These are phyloP conservation scores for Tetragonia tetragonoides DNA, from an alignment of 148 eudicot species.

Conservation along the genomic window DNA sequence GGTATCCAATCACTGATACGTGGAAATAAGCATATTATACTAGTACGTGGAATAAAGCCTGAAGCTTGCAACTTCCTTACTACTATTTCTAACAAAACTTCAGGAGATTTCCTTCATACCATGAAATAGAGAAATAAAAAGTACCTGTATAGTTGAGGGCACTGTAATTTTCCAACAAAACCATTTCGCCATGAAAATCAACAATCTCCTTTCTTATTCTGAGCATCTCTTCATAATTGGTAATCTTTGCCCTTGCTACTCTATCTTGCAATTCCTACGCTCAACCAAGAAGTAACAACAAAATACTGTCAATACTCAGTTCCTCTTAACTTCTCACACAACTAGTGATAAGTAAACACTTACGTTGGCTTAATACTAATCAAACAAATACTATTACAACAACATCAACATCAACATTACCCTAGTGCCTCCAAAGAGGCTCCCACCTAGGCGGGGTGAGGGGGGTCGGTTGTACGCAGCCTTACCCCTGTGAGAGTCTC, in stretches of 20 bases:
- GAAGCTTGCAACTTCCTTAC: not conserved
- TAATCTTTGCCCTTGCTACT: slow-evolving; percentile 44
- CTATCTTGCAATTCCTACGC: slow-evolving; percentile 66
- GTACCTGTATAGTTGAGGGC: slow-evolving; percentile 80
- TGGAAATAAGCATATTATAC: too few relatives aligned
- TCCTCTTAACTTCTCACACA: not conserved
- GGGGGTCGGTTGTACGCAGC: too few relatives aligned
- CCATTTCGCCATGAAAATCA: slow-evolving; percentile 90
- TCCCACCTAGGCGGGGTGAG: too few relatives aligned
- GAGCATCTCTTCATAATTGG: slow-evolving; percentile 52
- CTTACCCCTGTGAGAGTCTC: too few relatives aligned
- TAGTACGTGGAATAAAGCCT: not conserved
- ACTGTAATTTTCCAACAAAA: slow-evolving; percentile 76
- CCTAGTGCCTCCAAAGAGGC: too few relatives aligned
- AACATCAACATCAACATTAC: too few relatives aligned
- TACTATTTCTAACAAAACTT: not conserved
- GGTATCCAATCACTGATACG: too few relatives aligned
- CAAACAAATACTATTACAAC: not conserved
- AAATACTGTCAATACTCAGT: not conserved
- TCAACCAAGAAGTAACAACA: slow-evolving; percentile 8
- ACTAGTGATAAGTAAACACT: not conserved
- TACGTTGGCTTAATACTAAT: slow-evolving; percentile 7
- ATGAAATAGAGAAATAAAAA: not conserved
- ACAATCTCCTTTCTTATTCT: slow-evolving; percentile 63
- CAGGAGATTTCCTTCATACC: not conserved